Evolutionary conservation across 352 stramenopile genomes (phyloP), one percentile per base, ranked within the genome.

Genomic region (Phytophthora meadii): DNA sequence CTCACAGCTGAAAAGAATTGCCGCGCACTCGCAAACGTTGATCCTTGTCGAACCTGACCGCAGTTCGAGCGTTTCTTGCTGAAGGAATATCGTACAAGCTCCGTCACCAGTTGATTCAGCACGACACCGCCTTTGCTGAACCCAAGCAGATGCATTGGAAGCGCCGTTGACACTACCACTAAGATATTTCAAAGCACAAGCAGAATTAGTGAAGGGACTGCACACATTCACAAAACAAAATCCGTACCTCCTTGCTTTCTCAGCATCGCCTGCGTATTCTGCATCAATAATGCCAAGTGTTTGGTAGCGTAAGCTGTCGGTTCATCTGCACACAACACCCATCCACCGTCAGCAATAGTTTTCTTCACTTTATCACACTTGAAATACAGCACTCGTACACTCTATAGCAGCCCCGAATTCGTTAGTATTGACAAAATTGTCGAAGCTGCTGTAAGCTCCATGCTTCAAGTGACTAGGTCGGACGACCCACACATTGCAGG

Each of bases 121-220:
- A 92, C 83, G 25, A 83, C 69, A 15, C 77, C 81, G 4, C 83
- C 83, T 57, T 89, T 89, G 70, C 83, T 92, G 47, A 92, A 92
- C 4, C 83, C 83, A 11, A 90, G 49, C 6, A 92, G 63, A 50
- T 90, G 79, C 12, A 92, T 74, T 4, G 79, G 81, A 15, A 89
- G 72, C 3, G 74, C 56, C 4, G 68, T 82, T 22, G 77, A 82
- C 25, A 89, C 45, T 5, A 65, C 65, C 19, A 83, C 77, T 84
- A 54, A 4, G 37, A 14, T 22, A 22, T 54, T 22, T 14, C 34
- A 12, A 48, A 48, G 25, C 8, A 54, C n/a, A 14, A 46, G 12
- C 41, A 51, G 24, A 54, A 14, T 54, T 28, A 60, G 30, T 34
- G 41, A 45, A 27, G n/a, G 3, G 2, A 28, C 22, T 12, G 25